phyloP scores from a whole-genome alignment of 2,329 filamentous ascomycete genomes.

The Fusarium gaditjirri region DNA sequence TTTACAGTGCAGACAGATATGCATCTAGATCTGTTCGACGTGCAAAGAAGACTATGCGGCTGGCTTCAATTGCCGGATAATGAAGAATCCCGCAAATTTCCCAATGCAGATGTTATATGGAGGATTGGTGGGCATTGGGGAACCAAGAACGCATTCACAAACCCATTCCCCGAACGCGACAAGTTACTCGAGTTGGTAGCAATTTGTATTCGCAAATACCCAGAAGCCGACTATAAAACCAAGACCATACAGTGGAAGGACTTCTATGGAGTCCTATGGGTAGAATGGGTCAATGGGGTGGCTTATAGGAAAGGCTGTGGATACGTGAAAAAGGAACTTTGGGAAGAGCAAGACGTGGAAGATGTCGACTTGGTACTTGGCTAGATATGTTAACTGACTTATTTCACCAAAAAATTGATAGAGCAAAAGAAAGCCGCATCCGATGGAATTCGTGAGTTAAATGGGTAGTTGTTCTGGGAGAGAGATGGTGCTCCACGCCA shows the following conservation, averaged over 20 bases:
- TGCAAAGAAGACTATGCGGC: neutral
- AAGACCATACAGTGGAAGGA: no score
- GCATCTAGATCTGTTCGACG: neutral
- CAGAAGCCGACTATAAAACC: no score
- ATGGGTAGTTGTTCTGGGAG: no score
- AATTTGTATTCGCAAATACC: neutral
- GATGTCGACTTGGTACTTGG: neutral
- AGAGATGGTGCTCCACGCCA: no score
- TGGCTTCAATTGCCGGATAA: neutral
- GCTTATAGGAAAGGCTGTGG: neutral
- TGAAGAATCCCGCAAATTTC: neutral
- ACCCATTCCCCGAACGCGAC: neutral
- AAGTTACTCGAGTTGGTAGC: neutral
- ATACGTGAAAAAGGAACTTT: neutral
- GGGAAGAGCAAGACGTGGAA: neutral
- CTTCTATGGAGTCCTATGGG: neutral
- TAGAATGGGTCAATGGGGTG: neutral
- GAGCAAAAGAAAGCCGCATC: accelerated
- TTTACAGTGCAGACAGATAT: no score
- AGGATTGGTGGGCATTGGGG: no score
- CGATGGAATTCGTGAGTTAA: neutral
- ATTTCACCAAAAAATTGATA: neutral
- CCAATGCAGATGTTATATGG: no score
- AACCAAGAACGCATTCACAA: no score
- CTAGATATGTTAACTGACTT: no score